Evolutionary conservation across 106 monocot species (phyloP), one percentile per base, ranked within the genome.

Genomic region (Dactylorhiza incarnata): DNA sequence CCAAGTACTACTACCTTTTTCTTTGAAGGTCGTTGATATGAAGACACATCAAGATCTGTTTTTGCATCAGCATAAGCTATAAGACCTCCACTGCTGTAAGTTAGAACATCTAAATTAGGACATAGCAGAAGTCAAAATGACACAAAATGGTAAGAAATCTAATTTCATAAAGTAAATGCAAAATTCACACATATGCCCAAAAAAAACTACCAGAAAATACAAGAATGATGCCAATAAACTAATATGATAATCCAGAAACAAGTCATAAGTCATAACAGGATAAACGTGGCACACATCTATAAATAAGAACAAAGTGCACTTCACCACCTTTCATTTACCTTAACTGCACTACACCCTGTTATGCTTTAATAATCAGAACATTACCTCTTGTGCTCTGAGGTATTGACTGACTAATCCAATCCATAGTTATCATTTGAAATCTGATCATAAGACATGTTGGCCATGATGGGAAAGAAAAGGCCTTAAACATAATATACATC

Each of bases 1-100:
- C 92, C 92, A 76, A 92, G 89, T 26, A 92, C 83, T 19, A 92
- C 77, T 23, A 92, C 70, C 81, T 87, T 92, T 79, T 87, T 92
- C 87, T 84, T 87, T 14, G 75, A 16, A 43, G 76, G 22, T 20
- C 49, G 49, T 37, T 87, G 78, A 58, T 78, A 74, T 62, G 85
- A 59, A 61, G 62, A n/a, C 45, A 73, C 8, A 25, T 59, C 71
- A 75, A 20, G 47, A 16, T 88, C 84, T 47, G 78, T 71, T 73
- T 75, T 76, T 72, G 90, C 65, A 56, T 94, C 93, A 46, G 93
- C 88, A 81, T 90, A 94, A 24, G 81, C 93, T 12, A 94, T 81
- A 79, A 90, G 77, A 47, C 90, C 82, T 63, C 93, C 93, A 63
- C 82, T 77, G 79, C 93, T 88, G 86, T 68, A 76, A 9, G 49